Evolutionary conservation across 352 stramenopile species (phyloP), one percentile per base, ranked within the genome.

Genomic region (Globisporangium cystogenes): DNA sequence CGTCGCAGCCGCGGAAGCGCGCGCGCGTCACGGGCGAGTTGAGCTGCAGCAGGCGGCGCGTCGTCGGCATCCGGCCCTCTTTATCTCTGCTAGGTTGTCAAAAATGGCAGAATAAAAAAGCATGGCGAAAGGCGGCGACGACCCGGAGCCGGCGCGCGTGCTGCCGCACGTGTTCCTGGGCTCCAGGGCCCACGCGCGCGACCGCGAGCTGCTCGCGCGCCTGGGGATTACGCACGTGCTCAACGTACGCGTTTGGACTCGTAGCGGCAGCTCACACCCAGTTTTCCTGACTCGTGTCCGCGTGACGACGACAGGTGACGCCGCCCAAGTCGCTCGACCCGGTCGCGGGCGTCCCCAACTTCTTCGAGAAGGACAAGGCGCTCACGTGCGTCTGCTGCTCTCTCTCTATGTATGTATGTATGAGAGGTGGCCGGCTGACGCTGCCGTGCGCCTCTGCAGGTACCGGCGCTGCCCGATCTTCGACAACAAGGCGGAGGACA

Each of bases 401-500:
- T 29, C 26, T 2, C 26, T 29, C 26, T 5, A n/a, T n/a, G n/a
- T n/a, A n/a, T n/a, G n/a, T n/a, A n/a, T n/a, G n/a, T n/a, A n/a
- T n/a, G n/a, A n/a, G 26, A 29, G 26, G 26, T 5, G 26, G 26
- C 2, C 26, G 26, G 5, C 5, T 29, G 26, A 29, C 26, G 26
- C n/a, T 29, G 26, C 2, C 33, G 5, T 18, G 11, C 14, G 18
- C 10, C 1, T 10, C 12, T 18, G 11, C 40, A 88, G 68, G 16
- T 94, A 97, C 59, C 73, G 84, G 20, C 79, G 86, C 31, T 95
- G 89, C 33, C 59, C 86, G 14, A 72, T 97, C 36, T 96, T 90
- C 44, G 89, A 97, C 60, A 97, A 96, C 71, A 83, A 90, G 51
- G 86, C 85, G 0, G 87, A 97, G 60, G 84, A 97, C 53, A 86